Conservation (phyloP, 129 eudicot genomes). For the Heracleum sosnowskyi region DNA sequence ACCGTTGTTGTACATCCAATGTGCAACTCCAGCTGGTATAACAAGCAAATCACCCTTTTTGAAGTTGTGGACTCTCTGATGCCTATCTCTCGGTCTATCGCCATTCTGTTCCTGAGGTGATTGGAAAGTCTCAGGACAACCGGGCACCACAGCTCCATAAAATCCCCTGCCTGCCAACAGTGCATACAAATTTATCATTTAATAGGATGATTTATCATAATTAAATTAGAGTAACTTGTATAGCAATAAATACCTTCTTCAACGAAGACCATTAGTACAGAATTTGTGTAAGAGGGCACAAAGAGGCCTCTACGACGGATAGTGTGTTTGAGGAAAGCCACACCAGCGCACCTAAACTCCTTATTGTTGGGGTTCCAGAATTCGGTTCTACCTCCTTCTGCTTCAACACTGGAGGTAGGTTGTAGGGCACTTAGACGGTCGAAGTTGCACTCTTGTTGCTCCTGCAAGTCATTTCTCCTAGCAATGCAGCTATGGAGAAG, state of each 20-base stretch:
- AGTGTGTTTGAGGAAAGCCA: conserved; percentile 18
- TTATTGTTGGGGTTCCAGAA: conserved; percentile 36
- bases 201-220: neutral
- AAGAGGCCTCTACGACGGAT: conserved; percentile 28
- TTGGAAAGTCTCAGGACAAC: conserved; percentile 66
- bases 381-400: conserved; percentile 69
- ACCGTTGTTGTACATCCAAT: conserved; percentile 70
- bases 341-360: conserved; percentile 49
- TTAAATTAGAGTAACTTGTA: neutral
- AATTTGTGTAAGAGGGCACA: conserved; percentile 32
- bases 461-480: conserved; percentile 11
- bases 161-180: conserved; percentile 46
- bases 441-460: conserved; percentile 40
- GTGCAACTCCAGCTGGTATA: conserved; percentile 63
- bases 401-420: conserved; percentile 29
- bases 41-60: conserved; percentile 53
- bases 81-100: conserved; percentile 33
- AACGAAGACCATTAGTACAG: conserved; percentile 50
- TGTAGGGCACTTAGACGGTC: conserved; percentile 39
- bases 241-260: conserved; percentile 29
- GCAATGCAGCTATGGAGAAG: conserved; percentile 27
- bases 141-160: conserved; percentile 43
- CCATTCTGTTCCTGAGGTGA: conserved; percentile 39
- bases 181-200: neutral
- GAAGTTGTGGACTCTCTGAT: conserved; percentile 61